These are phyloP conservation scores for Nowakowskiella sp. DNA, from an alignment of 192 early-diverging fungal genomes.

Conservation along the genomic window DNA sequence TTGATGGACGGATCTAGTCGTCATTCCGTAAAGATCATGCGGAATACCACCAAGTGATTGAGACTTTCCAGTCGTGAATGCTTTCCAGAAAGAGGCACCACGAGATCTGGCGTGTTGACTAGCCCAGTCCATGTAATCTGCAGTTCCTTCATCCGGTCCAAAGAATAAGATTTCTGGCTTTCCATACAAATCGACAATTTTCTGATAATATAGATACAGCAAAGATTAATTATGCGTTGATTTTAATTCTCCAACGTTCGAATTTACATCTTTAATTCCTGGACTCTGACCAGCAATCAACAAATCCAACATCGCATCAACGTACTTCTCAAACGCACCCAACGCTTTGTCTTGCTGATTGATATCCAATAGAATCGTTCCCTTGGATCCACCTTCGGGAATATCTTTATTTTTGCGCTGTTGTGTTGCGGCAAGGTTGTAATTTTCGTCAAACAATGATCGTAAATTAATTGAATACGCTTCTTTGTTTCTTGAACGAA, in stretches of 20 bases:
- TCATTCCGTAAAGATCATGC: conserved; percentile 97
- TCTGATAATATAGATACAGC: too few relatives aligned
- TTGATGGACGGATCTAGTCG: conserved; percentile 97
- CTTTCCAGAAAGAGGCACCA: conserved; percentile 95
- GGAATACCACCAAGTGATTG: conserved; percentile 94
- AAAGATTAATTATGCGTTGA: too few relatives aligned
- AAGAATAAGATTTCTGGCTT: conserved; percentile 98
- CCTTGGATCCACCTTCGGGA: conserved; percentile 98
- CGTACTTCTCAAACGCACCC: conserved; percentile 98
- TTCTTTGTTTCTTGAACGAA: conserved; percentile 93
- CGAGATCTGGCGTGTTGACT: conserved; percentile 77
- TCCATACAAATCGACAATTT: conserved; percentile 81
- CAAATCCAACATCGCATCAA: conserved; percentile 87
- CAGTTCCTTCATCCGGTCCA: conserved; percentile 98
- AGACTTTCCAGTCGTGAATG: conserved; percentile 97
- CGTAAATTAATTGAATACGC: conserved; percentile 96
- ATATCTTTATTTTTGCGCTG: conserved; percentile 99
- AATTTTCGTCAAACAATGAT: conserved; percentile 97
- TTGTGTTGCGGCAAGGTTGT: conserved; percentile 91
- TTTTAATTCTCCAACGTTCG: too few relatives aligned
- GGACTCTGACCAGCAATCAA: conserved; percentile 87
- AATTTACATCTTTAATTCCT: conserved; percentile 78
- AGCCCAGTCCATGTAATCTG: conserved; percentile 99
- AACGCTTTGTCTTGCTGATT: conserved; percentile 88
- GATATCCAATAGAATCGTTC: conserved; percentile 92